These are phyloP conservation scores for Boletus huronensis DNA, from an alignment of 768 basidiomycete genomes.

Conservation along the genomic window DNA sequence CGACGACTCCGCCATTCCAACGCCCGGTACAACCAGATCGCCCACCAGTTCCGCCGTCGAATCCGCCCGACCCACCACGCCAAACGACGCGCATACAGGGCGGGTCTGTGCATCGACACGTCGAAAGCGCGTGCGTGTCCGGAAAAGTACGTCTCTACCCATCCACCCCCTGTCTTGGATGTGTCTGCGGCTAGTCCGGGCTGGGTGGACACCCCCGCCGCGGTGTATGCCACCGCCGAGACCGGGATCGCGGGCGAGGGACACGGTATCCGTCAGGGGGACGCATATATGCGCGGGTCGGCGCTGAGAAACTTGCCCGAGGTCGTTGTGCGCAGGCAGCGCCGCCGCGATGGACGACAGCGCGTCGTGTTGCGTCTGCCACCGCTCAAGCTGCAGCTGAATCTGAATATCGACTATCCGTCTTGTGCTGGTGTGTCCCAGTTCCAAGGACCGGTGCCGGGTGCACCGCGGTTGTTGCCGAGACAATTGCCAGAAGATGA, in stretches of 20 bases:
- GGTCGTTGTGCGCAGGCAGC: not conserved
- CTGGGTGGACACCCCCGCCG: not conserved
- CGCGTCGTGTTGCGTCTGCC: conserved; percentile 10
- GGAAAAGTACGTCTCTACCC: conserved; percentile 34
- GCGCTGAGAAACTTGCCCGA: conserved; percentile 7
- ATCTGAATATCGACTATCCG: not conserved
- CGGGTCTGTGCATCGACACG: conserved; percentile 44
- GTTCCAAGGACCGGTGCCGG: conserved; percentile 6
- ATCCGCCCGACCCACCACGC: conserved; percentile 44
- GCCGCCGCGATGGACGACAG: not conserved
- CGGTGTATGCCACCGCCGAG: not conserved
- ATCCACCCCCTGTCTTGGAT: conserved; percentile 16
- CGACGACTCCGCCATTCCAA: conserved; percentile 44
- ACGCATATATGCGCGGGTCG: conserved; percentile 13
- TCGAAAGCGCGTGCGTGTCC: conserved; percentile 40
- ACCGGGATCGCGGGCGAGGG: no score
- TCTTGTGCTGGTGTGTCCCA: not conserved
- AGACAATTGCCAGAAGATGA: conserved; percentile 27
- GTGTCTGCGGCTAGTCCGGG: conserved; percentile 36
- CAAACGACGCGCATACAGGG: conserved; percentile 40
- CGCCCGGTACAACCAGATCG: conserved; percentile 38
- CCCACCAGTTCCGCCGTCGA: conserved; percentile 36
- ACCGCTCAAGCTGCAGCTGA: conserved; percentile 5
- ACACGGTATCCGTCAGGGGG: not conserved
- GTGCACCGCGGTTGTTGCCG: conserved; percentile 26